Evolutionary conservation across 2,329 filamentous ascomycete species (phyloP).

Genomic region (Cercospora sp.): DNA sequence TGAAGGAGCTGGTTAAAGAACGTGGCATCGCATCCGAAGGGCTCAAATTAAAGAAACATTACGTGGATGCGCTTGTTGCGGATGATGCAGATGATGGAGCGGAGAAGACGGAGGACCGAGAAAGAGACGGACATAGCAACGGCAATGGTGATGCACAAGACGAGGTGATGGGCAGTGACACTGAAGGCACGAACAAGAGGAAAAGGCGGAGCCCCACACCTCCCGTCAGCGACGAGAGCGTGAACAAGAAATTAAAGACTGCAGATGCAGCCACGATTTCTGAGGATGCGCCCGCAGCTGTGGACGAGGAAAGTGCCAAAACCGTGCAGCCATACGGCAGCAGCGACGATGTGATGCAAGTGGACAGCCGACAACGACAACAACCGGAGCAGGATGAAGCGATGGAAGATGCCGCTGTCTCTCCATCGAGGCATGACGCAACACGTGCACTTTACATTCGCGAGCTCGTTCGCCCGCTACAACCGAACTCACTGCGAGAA

Average conservation of each 20-base stretch:
- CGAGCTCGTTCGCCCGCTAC: conserved; percentile 84
- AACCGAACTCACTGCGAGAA: conserved; percentile 63
- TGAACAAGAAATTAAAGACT: conserved; percentile 48
- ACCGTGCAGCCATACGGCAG: conserved; percentile 29
- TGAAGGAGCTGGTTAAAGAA: conserved; percentile 50
- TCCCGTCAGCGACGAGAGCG: conserved; percentile 33
- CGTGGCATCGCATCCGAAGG: conserved; percentile 49
- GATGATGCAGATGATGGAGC: conserved; percentile 28
- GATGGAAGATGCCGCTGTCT: conserved; percentile 2
- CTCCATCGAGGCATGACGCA: conserved; percentile 45
- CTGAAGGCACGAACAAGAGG: conserved; percentile 33
- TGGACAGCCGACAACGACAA: conserved; percentile 16
- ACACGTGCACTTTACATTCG: conserved; percentile 80
- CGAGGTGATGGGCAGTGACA: conserved; percentile 18
- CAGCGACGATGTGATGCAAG: conserved; percentile 37
- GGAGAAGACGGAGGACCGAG: conserved; percentile 11
- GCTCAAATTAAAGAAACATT: conserved; percentile 51
- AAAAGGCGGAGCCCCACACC: conserved; percentile 37
- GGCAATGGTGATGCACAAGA: conserved; percentile 11
- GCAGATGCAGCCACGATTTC: conserved; percentile 35
- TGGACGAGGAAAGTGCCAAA: conserved; percentile 20
- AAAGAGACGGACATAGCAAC: not conserved
- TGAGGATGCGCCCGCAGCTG: conserved; percentile 29
- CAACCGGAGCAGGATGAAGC: conserved; percentile 3
- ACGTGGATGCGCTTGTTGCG: conserved; percentile 48